Evolutionary conservation across 148 eudicot genomes (phyloP).

Genomic region (Rhododendron mucronatum): DNA sequence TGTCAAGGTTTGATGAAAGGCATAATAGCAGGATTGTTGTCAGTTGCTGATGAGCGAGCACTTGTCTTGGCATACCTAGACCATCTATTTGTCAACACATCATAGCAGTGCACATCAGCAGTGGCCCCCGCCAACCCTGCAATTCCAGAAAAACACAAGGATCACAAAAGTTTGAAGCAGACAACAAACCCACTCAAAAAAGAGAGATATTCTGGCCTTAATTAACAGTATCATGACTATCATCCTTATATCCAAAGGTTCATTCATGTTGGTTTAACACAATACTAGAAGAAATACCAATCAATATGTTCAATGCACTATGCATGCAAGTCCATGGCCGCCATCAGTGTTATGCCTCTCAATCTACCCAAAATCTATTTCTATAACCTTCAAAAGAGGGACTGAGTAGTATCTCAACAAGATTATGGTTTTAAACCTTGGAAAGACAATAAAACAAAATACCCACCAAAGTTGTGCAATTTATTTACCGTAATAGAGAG

Average conservation of each 20-base stretch:
- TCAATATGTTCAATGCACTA: background rate
- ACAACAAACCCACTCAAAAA: background rate
- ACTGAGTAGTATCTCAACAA: background rate
- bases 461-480: background rate
- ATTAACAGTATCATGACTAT: too few species aligned
- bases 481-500: background rate
- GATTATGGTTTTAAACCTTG: background rate
- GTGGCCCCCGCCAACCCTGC: slow-evolving; percentile 98
- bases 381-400: background rate
- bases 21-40: background rate
- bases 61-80: slow-evolving; percentile 55
- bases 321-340: background rate
- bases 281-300: background rate
- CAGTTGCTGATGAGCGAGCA: background rate
- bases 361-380: background rate
- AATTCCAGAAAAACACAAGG: slow-evolving; percentile 20
- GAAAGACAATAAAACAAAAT: background rate
- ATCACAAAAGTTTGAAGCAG: slow-evolving; percentile 12
- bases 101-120: slow-evolving; percentile 95
- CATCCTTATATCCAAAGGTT: background rate
- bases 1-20: background rate
- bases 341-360: background rate
- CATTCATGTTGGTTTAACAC: background rate
- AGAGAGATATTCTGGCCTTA: background rate
- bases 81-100: slow-evolving; percentile 93